Evolutionary conservation across 345 rosid genomes (phyloP), one percentile per base, ranked within the genome.

Genomic region (Corchorus olitorius): DNA sequence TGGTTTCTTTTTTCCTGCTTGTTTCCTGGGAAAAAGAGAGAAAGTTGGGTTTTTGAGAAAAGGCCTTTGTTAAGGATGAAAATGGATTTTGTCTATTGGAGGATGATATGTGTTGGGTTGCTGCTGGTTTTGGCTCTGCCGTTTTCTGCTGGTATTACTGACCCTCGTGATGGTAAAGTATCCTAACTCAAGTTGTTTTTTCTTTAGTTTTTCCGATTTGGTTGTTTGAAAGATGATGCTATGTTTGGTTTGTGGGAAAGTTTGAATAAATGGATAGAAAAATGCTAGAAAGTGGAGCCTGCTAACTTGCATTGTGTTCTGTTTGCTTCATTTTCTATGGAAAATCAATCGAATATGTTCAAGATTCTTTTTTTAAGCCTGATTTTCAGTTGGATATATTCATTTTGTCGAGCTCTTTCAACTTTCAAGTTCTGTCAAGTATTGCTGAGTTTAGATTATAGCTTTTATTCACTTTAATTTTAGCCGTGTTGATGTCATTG

Each of bases 131-230:
- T 82, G 62, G 78, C 83, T 77, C 70, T 81, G 72, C 87, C 91
- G 8, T 79, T 89, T 77, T 84, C 83, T 12, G 52, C 79, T 79
- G 89, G 87, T 55, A 14, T 41, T 12, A 89, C 94, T 59, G 91
- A 89, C 80, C 88, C 75, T 79, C 85, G 88, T 70, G 97, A 92
- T 77, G 93, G 97, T 92, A 85, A 49, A 48, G 50, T 50, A 22
- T 74, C 79, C 70, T 76, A 19, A 39, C 65, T 76, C 49, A 15
- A 50, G 3, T 50, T 63, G 39, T 15, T 50, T 59, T 63, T n/a
- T 69, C 16, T 60, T 43, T 69, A 56, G 11, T 0, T n/a, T 22
- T 70, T 74, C 59, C 35, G 19, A 19, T 53, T 46, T 62, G 34
- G 61, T 65, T 77, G 8, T 17, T 34, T 72, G 5, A 11, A 3